phyloP scores from a whole-genome alignment of 306 rosid species.

The Rosa multiflora region DNA sequence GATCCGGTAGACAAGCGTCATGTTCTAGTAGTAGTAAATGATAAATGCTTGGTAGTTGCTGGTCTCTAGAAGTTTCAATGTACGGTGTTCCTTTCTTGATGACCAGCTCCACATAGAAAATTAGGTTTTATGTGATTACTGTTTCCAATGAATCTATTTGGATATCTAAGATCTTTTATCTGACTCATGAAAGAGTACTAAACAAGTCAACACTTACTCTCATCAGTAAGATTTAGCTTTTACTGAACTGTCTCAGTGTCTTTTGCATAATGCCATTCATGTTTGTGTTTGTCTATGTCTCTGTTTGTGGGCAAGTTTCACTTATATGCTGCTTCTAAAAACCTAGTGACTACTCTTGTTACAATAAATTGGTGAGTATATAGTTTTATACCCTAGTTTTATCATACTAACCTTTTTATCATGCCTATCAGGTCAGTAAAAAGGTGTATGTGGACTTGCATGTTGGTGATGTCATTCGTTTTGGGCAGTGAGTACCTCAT shows the following conservation, averaged over 20 bases:
- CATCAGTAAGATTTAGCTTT: not conserved
- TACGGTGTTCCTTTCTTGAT: not conserved
- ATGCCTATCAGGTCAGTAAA: conserved; percentile 61
- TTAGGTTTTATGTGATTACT: not conserved
- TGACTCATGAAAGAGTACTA: not conserved
- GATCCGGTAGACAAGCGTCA: not conserved
- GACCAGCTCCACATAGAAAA: not conserved
- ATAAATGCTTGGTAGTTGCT: not conserved
- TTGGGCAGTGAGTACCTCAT: conserved; percentile 71
- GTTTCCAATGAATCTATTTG: too few relatives aligned
- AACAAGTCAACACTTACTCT: not conserved
- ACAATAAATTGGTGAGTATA: not conserved
- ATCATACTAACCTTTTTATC: conserved; percentile 16
- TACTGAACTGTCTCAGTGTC: not conserved
- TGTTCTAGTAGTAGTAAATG: not conserved
- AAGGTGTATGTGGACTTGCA: conserved; percentile 63
- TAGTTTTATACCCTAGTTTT: not conserved
- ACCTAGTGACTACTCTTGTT: not conserved
- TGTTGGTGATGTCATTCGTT: conserved; percentile 95
- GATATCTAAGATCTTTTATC: not conserved
- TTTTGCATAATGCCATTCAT: not conserved
- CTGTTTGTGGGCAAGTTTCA: not conserved
- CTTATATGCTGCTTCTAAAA: not conserved
- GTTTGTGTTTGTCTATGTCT: not conserved
- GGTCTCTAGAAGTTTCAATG: not conserved